Conservation (phyloP, 2,329 filamentous ascomycete genomes). For the Phoma sp. region DNA sequence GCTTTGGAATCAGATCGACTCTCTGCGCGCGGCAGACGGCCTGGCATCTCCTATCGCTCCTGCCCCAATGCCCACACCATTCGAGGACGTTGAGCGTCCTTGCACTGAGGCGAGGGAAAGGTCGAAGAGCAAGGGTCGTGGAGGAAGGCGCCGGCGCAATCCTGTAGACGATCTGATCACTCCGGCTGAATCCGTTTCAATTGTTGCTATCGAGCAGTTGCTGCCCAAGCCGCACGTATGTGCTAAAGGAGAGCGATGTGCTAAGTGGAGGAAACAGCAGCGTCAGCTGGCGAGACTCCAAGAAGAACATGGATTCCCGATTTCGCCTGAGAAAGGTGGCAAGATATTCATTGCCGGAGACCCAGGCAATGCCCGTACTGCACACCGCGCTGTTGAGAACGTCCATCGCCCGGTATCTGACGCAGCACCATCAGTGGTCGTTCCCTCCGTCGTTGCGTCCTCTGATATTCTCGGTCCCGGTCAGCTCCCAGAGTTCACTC, state of each 20-base stretch:
- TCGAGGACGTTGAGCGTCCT: conserved; percentile 55
- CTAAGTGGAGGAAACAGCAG: conserved; percentile 82
- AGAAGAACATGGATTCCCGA: conserved; percentile 71
- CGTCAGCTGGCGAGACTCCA: conserved; percentile 76
- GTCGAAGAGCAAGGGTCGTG: conserved; percentile 46
- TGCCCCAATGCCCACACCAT: conserved; percentile 55
- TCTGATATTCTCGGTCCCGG: conserved; percentile 85
- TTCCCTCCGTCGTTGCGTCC: conserved; percentile 78
- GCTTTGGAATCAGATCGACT: conserved; percentile 80
- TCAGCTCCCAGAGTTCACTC: conserved; percentile 64
- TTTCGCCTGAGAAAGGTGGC: conserved; percentile 66
- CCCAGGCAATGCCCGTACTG: conserved; percentile 75
- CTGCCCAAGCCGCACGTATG: conserved; percentile 85
- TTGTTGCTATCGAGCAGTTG: conserved; percentile 89
- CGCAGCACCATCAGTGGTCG: conserved; percentile 60
- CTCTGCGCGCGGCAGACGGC: conserved; percentile 61
- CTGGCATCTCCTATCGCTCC: conserved; percentile 48
- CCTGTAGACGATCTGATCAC: conserved; percentile 69
- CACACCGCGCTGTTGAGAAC: conserved; percentile 58
- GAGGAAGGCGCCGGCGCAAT: conserved; percentile 48
- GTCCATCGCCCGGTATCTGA: conserved; percentile 74
- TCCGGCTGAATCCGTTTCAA: conserved; percentile 83
- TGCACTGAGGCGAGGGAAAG: conserved; percentile 46
- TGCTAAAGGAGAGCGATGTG: conserved; percentile 83
- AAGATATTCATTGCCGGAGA: conserved; percentile 79